Conservation (phyloP, 2,329 filamentous ascomycete genomes). For the Dryadomyces sulphureus region DNA sequence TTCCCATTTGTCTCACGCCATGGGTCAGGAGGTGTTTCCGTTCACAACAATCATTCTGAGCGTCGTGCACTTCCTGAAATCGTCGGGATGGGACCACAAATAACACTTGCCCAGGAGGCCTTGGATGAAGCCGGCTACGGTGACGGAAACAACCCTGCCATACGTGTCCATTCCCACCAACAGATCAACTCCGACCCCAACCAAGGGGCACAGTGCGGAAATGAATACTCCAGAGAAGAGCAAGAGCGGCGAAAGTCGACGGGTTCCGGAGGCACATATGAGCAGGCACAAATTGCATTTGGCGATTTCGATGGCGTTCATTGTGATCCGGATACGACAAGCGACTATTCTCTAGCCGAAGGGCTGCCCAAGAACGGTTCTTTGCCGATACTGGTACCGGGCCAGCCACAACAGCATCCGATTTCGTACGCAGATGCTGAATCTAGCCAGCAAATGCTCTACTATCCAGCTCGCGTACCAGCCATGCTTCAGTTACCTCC, state of each 20-base stretch:
- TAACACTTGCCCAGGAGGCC: constrained; percentile 32
- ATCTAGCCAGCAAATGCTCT: constrained; percentile 72
- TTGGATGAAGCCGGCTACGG: constrained; percentile 35
- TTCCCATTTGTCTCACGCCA: constrained; percentile 29
- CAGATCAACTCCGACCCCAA: constrained; percentile 17
- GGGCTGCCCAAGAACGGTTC: neutral
- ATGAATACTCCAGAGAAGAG: neutral
- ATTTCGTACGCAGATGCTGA: constrained; percentile 47
- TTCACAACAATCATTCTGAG: constrained; percentile 33
- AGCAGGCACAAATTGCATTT: constrained; percentile 54
- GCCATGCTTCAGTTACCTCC: constrained; percentile 86
- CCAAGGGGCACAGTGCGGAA: neutral
- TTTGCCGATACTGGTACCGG: constrained; percentile 10
- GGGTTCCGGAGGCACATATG: constrained; percentile 45
- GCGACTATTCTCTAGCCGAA: constrained; percentile 4
- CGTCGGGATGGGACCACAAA: constrained; percentile 37
- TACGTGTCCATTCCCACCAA: constrained; percentile 20
- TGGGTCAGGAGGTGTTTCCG: constrained; percentile 39
- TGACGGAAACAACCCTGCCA: constrained; percentile 23
- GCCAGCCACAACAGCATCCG: constrained; percentile 20
- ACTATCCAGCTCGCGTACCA: constrained; percentile 88
- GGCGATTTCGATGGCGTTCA: constrained; percentile 73
- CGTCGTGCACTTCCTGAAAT: constrained; percentile 41
- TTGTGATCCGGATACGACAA: constrained; percentile 39
- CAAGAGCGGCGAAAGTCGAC: constrained; percentile 32